Evolutionary conservation across 179 eudicot species (phyloP).

Genomic region (Actinidia arguta): DNA sequence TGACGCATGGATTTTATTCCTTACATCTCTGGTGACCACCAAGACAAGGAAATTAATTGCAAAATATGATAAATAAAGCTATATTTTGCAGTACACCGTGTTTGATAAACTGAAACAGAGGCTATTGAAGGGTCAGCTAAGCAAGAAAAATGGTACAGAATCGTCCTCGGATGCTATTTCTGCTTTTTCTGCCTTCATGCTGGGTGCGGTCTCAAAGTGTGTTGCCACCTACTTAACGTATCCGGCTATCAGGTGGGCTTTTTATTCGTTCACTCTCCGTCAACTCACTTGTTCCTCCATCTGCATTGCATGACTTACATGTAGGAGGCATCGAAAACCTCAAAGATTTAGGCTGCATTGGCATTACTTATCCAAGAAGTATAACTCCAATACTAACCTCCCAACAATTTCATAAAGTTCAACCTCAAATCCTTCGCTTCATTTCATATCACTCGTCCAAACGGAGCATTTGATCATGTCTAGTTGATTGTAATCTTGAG

Average conservation of each 20-base stretch:
- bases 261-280: not conserved
- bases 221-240: conserved; percentile 91
- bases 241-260: conserved; percentile 80
- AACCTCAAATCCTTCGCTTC: too few relatives aligned
- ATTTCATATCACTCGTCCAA: too few relatives aligned
- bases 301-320: conserved; percentile 12
- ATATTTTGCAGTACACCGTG: conserved; percentile 73
- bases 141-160: conserved; percentile 31
- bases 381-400: too few relatives aligned
- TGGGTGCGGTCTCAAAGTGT: conserved; percentile 94
- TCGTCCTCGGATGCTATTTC: conserved; percentile 74
- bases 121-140: conserved; percentile 45
- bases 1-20: not conserved
- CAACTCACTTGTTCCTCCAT: conserved; percentile 1
- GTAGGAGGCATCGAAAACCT: not conserved
- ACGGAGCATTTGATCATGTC: too few relatives aligned
- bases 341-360: not conserved
- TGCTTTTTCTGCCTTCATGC: conserved; percentile 81
- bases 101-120: conserved; percentile 92
- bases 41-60: not conserved
- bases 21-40: not conserved
- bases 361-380: too few relatives aligned
- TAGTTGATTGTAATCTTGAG: too few relatives aligned
- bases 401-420: too few relatives aligned
- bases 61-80: conserved; percentile 1